These are phyloP conservation scores for Eucalyptus melliodora DNA, from an alignment of 345 rosid genomes.

Conservation along the genomic window DNA sequence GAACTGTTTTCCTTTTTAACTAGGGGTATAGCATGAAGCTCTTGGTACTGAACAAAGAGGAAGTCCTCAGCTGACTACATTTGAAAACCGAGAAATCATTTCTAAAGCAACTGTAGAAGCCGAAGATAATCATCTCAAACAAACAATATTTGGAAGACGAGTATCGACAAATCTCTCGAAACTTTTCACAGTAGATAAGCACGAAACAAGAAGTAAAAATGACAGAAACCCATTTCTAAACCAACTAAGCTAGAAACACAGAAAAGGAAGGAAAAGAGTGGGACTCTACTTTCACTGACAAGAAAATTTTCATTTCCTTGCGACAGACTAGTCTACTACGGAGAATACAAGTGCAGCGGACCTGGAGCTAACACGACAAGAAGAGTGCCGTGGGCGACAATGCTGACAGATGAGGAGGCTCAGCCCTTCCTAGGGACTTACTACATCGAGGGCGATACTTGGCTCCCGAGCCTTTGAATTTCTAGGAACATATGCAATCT, in stretches of 20 bases:
- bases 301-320: background rate
- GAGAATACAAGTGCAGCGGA: slow-evolving; percentile 55
- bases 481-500: background rate
- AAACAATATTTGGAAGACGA: background rate
- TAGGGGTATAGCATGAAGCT: background rate
- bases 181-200: background rate
- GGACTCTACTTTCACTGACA: background rate
- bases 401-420: slow-evolving; percentile 41
- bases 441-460: slow-evolving; percentile 41
- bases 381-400: slow-evolving; percentile 45
- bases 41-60: background rate
- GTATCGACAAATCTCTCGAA: background rate
- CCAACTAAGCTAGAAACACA: background rate
- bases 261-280: background rate
- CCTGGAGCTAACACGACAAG: slow-evolving; percentile 46
- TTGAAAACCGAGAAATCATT: background rate
- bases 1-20: background rate
- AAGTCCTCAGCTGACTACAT: background rate
- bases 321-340: slow-evolving; percentile 35
- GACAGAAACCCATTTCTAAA: background rate
- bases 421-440: slow-evolving; percentile 43
- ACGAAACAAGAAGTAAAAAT: background rate
- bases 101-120: background rate
- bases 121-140: background rate
- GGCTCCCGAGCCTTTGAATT: slow-evolving; percentile 24